phyloP scores from a whole-genome alignment of 2,329 filamentous ascomycete species.

The Talaromyces sp. region DNA sequence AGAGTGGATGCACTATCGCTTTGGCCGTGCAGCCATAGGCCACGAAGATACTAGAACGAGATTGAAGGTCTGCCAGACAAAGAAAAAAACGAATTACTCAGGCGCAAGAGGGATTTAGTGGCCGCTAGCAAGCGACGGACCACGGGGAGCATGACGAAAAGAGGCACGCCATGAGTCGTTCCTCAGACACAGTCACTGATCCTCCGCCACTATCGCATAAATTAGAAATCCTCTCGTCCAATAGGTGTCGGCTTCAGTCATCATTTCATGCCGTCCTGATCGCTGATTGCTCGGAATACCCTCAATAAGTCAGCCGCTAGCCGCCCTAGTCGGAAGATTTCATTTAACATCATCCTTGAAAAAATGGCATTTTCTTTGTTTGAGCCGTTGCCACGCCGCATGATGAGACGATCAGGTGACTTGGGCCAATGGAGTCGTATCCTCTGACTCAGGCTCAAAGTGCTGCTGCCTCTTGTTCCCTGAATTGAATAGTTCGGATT shows the following conservation, averaged over 20 bases:
- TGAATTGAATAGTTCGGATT: not conserved
- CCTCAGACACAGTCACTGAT: not conserved
- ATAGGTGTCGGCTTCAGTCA: not conserved
- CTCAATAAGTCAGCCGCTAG: conserved; percentile 15
- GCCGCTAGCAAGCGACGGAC: not conserved
- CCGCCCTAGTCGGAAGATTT: conserved; percentile 14
- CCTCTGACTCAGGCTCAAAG: not conserved
- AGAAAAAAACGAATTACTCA: not conserved
- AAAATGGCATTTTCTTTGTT: conserved; percentile 11
- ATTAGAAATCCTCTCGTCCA: not conserved
- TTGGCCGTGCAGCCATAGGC: not conserved
- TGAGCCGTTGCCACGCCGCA: conserved; percentile 16
- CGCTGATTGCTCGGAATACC: conserved; percentile 2
- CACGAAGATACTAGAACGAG: conserved; percentile 9
- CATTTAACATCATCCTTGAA: not conserved
- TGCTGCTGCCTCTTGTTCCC: not conserved
- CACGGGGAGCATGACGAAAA: not conserved
- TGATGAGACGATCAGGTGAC: conserved; percentile 16
- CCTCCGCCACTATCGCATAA: not conserved
- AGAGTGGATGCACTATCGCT: conserved; percentile 3
- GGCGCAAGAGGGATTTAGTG: not conserved
- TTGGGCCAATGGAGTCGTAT: not conserved
- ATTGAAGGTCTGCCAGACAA: too few relatives aligned
- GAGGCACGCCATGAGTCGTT: conserved; percentile 1
- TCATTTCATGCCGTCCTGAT: not conserved